Base-by-base conservation (phyloP, 176 grass and related monocot genomes). In the Dendrocalamus sinicus region DNA sequence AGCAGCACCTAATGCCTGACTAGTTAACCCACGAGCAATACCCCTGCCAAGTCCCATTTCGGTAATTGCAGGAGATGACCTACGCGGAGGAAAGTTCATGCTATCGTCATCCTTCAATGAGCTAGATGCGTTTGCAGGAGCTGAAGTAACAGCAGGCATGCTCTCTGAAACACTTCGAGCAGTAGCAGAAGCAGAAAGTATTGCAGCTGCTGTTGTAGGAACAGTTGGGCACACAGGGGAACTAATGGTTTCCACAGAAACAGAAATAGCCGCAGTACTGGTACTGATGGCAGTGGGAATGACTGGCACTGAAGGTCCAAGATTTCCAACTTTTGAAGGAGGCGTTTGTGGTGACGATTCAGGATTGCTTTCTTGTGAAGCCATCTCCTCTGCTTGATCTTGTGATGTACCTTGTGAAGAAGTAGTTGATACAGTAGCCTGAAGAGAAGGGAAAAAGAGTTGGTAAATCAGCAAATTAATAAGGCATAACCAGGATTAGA, bases 21-120 rank as follows among this genome's bases (percentile, higher is more conserved):
- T 90, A 70, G 88, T 84, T 86, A 90, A 85, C 59, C 93, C 93
- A 80, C 91, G 86, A 58, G 73, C 46, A 73, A 91, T 85, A 69
- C 91, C 93, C 74, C 86, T 95, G 54, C 88, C 93, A 79, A 87
- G 77, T 70, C 83, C 83, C 80, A 87, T 72, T 87, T 95, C 93
- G 26, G 83, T 86, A 67, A 96, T 86, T 40, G 89, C 90, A 77
- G 97, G 97, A 82, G 93, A 98, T 70, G 91, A 69, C 76, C 91
- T 88, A 15, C 86, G 89, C 11, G 76, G 90, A 82, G 94, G 90
- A 73, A 96, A 86, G 69, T 45, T 92, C 90, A 88, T 89, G 61
- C 55, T 86, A 70, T 94, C 97, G 82, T 99, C 97, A 77, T 99
- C 97, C 87, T 94, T 99, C 70, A 80, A 68, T 23, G 87, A 57